Percentiles rank a stretch among this genome's conserved stretches.
phyloP scores from a whole-genome alignment of 2,329 filamentous ascomycete species.

The Colletotrichum sp. region DNA sequence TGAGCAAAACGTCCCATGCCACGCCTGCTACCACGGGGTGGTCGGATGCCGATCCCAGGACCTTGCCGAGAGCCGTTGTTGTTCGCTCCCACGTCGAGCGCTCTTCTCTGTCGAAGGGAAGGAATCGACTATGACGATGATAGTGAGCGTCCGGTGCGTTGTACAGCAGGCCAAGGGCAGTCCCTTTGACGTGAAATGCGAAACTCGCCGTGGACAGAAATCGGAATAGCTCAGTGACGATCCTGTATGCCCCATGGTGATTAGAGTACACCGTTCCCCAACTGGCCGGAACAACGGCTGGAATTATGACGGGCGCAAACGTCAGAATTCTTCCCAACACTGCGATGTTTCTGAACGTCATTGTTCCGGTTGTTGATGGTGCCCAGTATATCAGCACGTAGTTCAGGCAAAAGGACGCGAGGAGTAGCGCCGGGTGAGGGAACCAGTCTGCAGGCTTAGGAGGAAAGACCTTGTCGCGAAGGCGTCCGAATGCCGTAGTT shows the following conservation, averaged over 20 bases:
- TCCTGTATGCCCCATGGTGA: constrained; percentile 41
- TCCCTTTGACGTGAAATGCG: constrained; percentile 50
- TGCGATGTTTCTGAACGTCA: constrained; percentile 40
- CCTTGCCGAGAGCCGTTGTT: constrained; percentile 47
- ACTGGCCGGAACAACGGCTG: constrained; percentile 51
- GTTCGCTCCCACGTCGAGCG: constrained; percentile 49
- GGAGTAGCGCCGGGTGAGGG: constrained; percentile 40
- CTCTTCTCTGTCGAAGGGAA: constrained; percentile 51
- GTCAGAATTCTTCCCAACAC: constrained; percentile 42
- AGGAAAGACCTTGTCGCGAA: constrained; percentile 35
- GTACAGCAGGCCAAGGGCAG: constrained; percentile 45
- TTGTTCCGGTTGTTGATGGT: constrained; percentile 45
- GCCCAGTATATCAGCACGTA: constrained; percentile 40
- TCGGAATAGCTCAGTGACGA: constrained; percentile 52
- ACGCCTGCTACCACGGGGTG: constrained; percentile 64
- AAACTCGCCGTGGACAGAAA: constrained; percentile 48
- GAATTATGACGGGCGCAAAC: constrained; percentile 50
- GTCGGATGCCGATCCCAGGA: constrained; percentile 55
- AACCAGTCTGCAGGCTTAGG: constrained; percentile 50
- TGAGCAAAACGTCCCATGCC: constrained; percentile 64
- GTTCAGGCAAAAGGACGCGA: constrained; percentile 37
- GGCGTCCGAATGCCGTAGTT: constrained; percentile 31
- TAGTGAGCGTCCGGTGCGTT: constrained; percentile 53
- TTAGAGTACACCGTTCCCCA: constrained; percentile 52
- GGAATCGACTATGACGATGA: constrained; percentile 52